Base-by-base conservation (phyloP, 192 early-diverging fungal genomes). In the Backusella liffmaniae region DNA sequence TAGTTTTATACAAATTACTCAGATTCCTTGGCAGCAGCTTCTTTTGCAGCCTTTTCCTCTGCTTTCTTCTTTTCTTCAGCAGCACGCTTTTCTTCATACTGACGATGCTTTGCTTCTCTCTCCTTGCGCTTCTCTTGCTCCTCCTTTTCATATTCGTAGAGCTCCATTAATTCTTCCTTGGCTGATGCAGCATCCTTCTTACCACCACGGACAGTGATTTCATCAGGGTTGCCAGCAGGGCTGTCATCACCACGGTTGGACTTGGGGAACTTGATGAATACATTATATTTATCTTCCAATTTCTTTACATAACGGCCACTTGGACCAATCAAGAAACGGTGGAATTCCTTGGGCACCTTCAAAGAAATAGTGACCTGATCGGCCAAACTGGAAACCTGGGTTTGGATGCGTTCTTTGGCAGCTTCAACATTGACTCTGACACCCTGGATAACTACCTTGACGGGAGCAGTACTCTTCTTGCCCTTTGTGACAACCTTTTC, bases 181-280 rank as follows among this genome's bases (percentile, higher is more conserved):
- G 94, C 95, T 29, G 83, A 80, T 8, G 87, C 86, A 56, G 95
- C 94, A 70, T 94, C 95, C 79, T 88, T 90, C 80, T 93, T 94
- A 42, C 91, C 90, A 39, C 97, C 97, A 66, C 90, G 90, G 70
- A 99, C 91, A 30, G 85, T 85, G 39, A 99, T 94, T 74, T 92
- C 86, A 77, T 92, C 87, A 16, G 91, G 44, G 7, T 59, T 69
- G 35, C 21, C 53, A 29, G 49, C 37, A 66, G 74, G 74, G 46
- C 74, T 76, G 8, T 89, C 90, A 42, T 84, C 86, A 30, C 83
- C 75, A 32, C 51, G 42, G 30, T 80, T 80, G 66, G 67, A 73
- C 35, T 82, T 90, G 73, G 87, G 94, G 86, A 94, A 95, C 73
- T 85, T 82, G 66, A 95, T 89, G 37, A 85, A 85, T 44, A 93